Evolutionary conservation across 2,329 filamentous ascomycete species (phyloP).

Genomic region (Aspergillus quadricinctus): DNA sequence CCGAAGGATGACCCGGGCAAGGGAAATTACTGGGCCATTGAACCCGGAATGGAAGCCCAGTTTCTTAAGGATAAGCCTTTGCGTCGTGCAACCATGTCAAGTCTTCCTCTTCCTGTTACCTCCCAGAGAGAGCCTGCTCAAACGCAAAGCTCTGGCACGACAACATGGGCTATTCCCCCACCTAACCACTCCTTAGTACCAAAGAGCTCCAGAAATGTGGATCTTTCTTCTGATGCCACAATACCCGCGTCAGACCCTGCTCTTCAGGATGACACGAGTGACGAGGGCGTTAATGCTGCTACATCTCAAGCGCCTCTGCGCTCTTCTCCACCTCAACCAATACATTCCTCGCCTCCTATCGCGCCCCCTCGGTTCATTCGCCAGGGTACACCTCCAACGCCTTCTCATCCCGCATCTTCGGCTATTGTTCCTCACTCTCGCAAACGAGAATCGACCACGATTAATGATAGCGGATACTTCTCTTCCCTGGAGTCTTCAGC

Average conservation of each 20-base stretch:
- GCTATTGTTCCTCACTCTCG: conserved; percentile 62
- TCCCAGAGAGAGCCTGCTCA: conserved; percentile 28
- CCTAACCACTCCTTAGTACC: conserved; percentile 17
- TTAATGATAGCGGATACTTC: conserved; percentile 95
- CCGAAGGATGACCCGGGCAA: conserved; percentile 97
- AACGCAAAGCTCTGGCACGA: conserved; percentile 28
- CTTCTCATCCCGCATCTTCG: conserved; percentile 57
- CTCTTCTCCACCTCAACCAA: conserved; percentile 50
- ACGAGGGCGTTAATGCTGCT: conserved; percentile 37
- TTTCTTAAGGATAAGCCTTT: conserved; percentile 82
- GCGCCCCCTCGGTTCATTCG: conserved; percentile 53
- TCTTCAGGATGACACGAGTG: conserved; percentile 49
- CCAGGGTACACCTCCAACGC: conserved; percentile 70
- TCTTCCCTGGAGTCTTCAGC: conserved; percentile 92
- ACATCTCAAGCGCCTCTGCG: conserved; percentile 26
- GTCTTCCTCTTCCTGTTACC: conserved; percentile 34
- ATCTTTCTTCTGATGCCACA: conserved; percentile 73
- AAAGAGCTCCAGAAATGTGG: conserved; percentile 35
- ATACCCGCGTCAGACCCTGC: conserved; percentile 66
- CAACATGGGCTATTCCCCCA: conserved; percentile 33
- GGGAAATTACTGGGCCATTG: conserved; percentile 95
- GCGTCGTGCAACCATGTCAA: conserved; percentile 44
- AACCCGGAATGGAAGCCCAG: conserved; percentile 79
- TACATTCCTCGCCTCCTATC: conserved; percentile 89
- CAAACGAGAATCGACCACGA: conserved; percentile 71